phyloP scores from a whole-genome alignment of 139 green algal genomes.

The Ulvella scutata region DNA sequence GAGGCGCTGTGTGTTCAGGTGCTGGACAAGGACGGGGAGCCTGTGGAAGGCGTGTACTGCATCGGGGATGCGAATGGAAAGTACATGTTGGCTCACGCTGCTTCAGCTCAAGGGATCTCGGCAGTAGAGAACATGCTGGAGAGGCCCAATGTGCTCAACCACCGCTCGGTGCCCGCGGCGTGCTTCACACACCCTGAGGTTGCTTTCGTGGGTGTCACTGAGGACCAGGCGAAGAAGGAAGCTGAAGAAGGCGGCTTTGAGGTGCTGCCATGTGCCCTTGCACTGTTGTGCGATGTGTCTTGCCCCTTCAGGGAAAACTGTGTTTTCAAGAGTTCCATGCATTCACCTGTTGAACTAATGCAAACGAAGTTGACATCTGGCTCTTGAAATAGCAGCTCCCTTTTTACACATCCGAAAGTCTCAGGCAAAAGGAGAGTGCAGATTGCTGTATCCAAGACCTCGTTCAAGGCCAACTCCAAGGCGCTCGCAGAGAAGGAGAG shows the following conservation, averaged over 20 bases:
- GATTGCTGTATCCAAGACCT: slow-evolving; percentile 85
- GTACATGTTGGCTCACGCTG: slow-evolving; percentile 91
- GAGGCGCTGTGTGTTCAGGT: slow-evolving; percentile 17
- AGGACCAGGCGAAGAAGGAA: slow-evolving; percentile 78
- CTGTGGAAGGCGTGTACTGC: slow-evolving; percentile 76
- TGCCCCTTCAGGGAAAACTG: too few relatives aligned
- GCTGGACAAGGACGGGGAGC: slow-evolving; percentile 42
- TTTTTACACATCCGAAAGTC: too few relatives aligned
- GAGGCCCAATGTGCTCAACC: slow-evolving; percentile 81
- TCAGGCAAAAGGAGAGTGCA: too few relatives aligned
- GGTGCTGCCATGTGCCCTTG: slow-evolving; percentile 12
- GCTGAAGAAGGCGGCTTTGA: slow-evolving; percentile 76
- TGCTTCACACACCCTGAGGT: slow-evolving; percentile 99
- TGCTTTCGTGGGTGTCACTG: slow-evolving; percentile 88
- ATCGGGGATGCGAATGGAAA: slow-evolving; percentile 98
- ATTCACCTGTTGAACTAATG: too few relatives aligned
- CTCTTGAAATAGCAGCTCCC: too few relatives aligned
- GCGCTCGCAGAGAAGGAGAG: slow-evolving; percentile 92
- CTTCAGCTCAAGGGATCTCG: slow-evolving; percentile 80
- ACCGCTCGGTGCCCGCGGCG: slow-evolving; percentile 79
- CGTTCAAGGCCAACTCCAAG: slow-evolving; percentile 98
- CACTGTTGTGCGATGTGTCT: too few relatives aligned
- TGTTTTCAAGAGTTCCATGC: too few relatives aligned
- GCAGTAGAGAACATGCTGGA: slow-evolving; percentile 90
- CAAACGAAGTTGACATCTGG: too few relatives aligned